Percentiles rank a stretch among this genome's conserved stretches.
Conservation (phyloP, 768 basidiomycete species). For the Phaeotremella skinneri region DNA sequence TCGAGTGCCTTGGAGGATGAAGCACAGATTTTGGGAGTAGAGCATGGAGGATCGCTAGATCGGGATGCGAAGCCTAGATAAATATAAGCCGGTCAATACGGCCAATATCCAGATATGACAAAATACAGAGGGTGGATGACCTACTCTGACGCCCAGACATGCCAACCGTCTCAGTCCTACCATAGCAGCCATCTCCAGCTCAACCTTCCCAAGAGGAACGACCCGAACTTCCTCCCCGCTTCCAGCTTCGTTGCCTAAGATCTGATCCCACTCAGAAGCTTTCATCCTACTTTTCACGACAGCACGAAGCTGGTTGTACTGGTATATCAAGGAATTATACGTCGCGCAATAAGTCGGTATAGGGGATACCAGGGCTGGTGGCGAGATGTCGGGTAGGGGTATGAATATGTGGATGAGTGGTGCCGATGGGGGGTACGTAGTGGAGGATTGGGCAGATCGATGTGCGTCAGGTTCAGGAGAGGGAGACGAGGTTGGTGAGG, state of each 20-base stretch:
- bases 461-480: not conserved
- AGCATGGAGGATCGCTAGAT: conserved; percentile 13
- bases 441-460: not conserved
- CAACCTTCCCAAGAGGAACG: conserved; percentile 40
- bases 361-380: conserved; percentile 39
- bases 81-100: not conserved
- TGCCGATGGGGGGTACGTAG: not conserved
- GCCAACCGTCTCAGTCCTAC: conserved; percentile 46
- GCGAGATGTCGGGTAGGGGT: conserved; percentile 43
- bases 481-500: not conserved
- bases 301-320: conserved; percentile 33
- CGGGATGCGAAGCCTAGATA: conserved; percentile 32
- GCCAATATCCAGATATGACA: not conserved
- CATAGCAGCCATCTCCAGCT: conserved; percentile 42
- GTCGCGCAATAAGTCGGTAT: conserved; percentile 47
- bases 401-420: conserved; percentile 39
- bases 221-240: conserved; percentile 38
- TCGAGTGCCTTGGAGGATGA: conserved; percentile 37
- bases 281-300: conserved; percentile 18
- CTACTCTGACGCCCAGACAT: conserved; percentile 43
- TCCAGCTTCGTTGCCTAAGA: conserved; percentile 17
- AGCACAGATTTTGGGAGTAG: conserved; percentile 41
- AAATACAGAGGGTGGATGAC: conserved; percentile 5
- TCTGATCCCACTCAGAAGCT: conserved; percentile 5
- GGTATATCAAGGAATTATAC: conserved; percentile 46